Evolutionary conservation across 2,329 filamentous ascomycete genomes (phyloP), one percentile per base, ranked within the genome.

Genomic region (Colletotrichum caudatum): DNA sequence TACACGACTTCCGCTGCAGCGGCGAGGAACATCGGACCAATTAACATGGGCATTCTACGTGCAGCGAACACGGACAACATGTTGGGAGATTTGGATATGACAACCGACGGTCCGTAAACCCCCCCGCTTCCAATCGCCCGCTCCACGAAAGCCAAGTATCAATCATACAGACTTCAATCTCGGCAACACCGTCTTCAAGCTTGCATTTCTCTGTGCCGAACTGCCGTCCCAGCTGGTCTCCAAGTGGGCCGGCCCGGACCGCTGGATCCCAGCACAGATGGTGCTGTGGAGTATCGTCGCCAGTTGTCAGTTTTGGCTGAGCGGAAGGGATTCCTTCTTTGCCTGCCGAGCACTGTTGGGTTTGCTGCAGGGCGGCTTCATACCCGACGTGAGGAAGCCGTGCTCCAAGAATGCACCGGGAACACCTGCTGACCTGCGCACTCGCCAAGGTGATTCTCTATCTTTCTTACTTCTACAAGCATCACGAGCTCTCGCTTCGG

Each of bases 261-360:
- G 85, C 18, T 89, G 87, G 86, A 89, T 89, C 53, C 88, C 88
- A 0, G 78, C 85, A 41, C 87, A 88, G 72, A 88, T 90, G 84
- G 77, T 86, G 1, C 80, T 83, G 3, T 88, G 86, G 86, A 86
- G 84, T 74, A 74, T 87, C 9, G 83, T 88, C 7, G 84, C 87
- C 1, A 78, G 81, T 23, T 79, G 79, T 66, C 86, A 87, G 75
- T 82, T 77, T 61, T 79, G 79, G 76, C 74, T 82, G 5, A 73
- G 59, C 2, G 78, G 80, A 3, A 74, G 79, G 11, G 62, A 75
- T 5, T 79, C 80, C 0, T 82, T 80, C 69, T 73, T 82, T 3
- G 72, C 75, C 35, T 78, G 76, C 35, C 77, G 81, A 7, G 75
- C 77, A 0, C 67, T 82, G 35, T 71, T 83, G 0, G 81, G 80